Evolutionary conservation across 163 green algal genomes (phyloP).

Genomic region (Volvox carteri): DNA sequence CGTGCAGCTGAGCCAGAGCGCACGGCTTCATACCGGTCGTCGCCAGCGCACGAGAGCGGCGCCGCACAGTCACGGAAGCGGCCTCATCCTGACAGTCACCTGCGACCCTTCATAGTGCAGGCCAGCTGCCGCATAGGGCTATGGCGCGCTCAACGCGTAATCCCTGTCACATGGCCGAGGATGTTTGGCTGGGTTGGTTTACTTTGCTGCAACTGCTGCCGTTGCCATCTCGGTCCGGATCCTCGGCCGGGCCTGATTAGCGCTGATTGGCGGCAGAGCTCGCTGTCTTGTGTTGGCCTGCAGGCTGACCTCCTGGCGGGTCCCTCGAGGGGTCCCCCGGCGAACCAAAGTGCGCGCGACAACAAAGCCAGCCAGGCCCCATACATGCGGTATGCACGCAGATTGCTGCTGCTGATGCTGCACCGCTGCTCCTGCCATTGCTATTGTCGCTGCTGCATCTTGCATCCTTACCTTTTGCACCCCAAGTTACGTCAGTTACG

Average conservation of each 20-base stretch:
- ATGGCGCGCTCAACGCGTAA: too few relatives aligned
- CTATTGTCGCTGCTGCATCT: not conserved
- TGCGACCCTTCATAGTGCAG: too few relatives aligned
- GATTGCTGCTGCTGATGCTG: conserved; percentile 10
- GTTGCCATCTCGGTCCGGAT: too few relatives aligned
- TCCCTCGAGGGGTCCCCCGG: not conserved
- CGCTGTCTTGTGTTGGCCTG: conserved; percentile 6
- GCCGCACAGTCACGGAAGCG: too few relatives aligned
- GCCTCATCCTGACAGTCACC: too few relatives aligned
- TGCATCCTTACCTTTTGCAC: not conserved
- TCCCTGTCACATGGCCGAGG: too few relatives aligned
- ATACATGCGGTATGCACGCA: conserved; percentile 21
- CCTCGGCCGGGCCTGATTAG: not conserved
- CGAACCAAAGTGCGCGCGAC: not conserved
- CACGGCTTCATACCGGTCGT: too few relatives aligned
- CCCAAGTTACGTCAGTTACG: not conserved
- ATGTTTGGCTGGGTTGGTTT: too few relatives aligned
- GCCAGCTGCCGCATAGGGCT: too few relatives aligned
- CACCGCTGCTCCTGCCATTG: not conserved
- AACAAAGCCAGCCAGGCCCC: not conserved
- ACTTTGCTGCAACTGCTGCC: too few relatives aligned
- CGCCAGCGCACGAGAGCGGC: too few relatives aligned
- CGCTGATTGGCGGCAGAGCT: not conserved
- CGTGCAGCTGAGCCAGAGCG: too few relatives aligned
- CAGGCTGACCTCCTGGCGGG: conserved; percentile 2